phyloP scores from a whole-genome alignment of 257 asterid species.

The Capsicum pubescens region DNA sequence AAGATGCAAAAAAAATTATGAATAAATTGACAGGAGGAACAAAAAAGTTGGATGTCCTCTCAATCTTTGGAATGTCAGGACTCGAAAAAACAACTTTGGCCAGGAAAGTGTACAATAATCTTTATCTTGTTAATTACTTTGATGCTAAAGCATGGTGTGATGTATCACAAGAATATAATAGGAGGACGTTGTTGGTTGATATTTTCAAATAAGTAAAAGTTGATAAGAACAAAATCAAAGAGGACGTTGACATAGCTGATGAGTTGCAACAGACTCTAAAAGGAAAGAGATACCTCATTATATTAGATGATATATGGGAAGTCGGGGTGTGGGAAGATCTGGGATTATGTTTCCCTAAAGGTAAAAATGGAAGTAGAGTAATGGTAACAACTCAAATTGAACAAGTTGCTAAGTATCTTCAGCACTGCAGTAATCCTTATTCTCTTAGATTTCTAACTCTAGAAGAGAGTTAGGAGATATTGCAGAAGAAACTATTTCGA shows the following conservation, averaged over 20 bases:
- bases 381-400: constrained; percentile 6
- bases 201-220: neutral
- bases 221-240: fast-evolving
- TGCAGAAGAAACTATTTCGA: neutral
- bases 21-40: neutral
- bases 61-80: neutral
- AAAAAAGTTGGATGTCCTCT: neutral
- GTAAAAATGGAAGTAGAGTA: neutral
- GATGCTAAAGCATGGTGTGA: neutral
- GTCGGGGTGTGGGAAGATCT: neutral
- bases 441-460: neutral
- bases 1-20: neutral
- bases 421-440: neutral
- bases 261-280: neutral
- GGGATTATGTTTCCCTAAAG: neutral
- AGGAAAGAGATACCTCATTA: neutral
- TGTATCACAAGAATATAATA: neutral
- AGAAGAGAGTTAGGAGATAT: neutral
- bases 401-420: neutral
- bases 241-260: neutral
- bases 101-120: neutral
- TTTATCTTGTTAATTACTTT: neutral
- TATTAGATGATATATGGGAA: constrained; percentile 27
- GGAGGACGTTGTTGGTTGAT: neutral
- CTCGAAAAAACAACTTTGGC: neutral